Conservation (phyloP, 805 yeast species). For the Starmera caribaea region DNA sequence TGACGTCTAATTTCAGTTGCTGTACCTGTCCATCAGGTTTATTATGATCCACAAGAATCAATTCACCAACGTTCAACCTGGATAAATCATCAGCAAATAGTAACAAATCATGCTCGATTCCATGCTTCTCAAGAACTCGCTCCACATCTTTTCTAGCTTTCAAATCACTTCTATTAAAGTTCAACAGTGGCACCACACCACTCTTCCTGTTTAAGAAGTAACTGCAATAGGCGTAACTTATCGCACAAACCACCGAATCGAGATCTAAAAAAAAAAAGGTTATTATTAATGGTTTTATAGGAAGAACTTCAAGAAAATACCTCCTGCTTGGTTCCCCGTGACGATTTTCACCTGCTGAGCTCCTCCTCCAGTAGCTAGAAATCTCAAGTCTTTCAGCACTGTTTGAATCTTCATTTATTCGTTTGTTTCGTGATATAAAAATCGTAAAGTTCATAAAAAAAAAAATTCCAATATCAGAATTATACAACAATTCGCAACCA, state of each 20-base stretch:
- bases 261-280: constrained; percentile 32
- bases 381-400: not conserved
- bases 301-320: constrained; percentile 9
- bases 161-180: constrained; percentile 61
- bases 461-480: not conserved
- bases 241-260: constrained; percentile 77
- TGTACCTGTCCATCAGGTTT: constrained; percentile 41
- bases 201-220: constrained; percentile 23
- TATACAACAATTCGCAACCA: not conserved
- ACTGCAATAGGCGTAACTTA: constrained; percentile 58
- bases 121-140: constrained; percentile 36
- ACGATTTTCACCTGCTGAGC: constrained; percentile 29
- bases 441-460: too few species aligned
- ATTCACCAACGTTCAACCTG: constrained; percentile 21
- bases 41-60: constrained; percentile 81
- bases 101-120: constrained; percentile 39
- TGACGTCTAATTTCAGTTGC: constrained; percentile 26
- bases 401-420: not conserved
- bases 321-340: constrained; percentile 79
- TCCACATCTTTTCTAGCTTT: constrained; percentile 62
- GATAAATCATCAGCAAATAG: constrained; percentile 61
- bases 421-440: too few species aligned
- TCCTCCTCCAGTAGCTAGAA: not conserved
- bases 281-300: not conserved
- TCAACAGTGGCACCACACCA: constrained; percentile 58